Base-by-base conservation (phyloP, 2,329 filamentous ascomycete genomes). In the Helminthosporium solani region DNA sequence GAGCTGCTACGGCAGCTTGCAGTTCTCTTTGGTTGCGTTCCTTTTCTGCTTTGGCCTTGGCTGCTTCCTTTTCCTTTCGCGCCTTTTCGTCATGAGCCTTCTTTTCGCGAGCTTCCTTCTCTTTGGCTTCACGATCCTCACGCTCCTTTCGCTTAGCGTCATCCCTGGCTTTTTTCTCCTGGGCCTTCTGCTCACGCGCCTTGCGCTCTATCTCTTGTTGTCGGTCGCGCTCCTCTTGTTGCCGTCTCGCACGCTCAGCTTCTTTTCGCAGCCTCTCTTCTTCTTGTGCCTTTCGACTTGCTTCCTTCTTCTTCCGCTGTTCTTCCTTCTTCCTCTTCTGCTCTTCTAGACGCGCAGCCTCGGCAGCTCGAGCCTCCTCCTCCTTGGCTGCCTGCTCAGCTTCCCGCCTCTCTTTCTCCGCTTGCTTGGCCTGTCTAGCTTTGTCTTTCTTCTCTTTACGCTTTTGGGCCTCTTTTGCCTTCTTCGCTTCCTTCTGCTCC, bases 361-460 rank as follows among this genome's bases (percentile, higher is more conserved):
- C 91, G 3, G 86, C 83, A 39, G 84, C 87, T 56, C 85, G 82
- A 35, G 81, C 78, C 38, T 87, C 85, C 33, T 86, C 86, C 68
- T 96, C 90, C 68, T 96, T 89, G 2, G 87, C 90, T 12, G 88
- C 89, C 70, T 88, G 91, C 66, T 96, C 90, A 4, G 90, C 90
- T 35, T 97, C 92, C 60, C 84, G 88, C 46, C 83, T 86, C 27
- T 90, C 87, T 71, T 89, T 91, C 66, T 96, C 91, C 66, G 96
- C 92, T n/a, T 92, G 89, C 55, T 88, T 84, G 2, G 85, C 85
- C 66, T 90, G 86, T 72, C 92, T 95, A 74, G 95, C 92, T 63
- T 90, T 84, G 18, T 85, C 85, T 53, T 91, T 90, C 75, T 92
- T 96, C 63, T 96, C 91, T 72, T 96, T 97, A 67, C 88, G 89